Base-by-base conservation (phyloP, 129 eudicot species). In the Pulicaria dysenterica region DNA sequence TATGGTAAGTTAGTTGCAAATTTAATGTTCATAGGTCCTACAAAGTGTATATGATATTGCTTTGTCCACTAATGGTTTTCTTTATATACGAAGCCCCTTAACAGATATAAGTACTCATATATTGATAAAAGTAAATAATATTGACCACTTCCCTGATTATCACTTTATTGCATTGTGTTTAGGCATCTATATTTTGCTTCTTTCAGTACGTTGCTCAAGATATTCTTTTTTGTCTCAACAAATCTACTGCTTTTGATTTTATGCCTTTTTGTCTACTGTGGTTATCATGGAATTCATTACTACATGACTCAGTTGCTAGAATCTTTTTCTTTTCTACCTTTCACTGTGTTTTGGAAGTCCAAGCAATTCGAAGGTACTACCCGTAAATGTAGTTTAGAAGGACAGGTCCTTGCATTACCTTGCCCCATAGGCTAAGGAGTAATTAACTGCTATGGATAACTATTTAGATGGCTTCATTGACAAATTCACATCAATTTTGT, bases 1-100 rank as follows among this genome's bases (percentile, higher is more conserved):
- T 95, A 95, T 64, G 97, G 96, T 90, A 86, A 84, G 88, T 84
- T 84, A 4, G 60, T 24, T 80, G 62, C 77, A 71, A 69, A 54
- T 67, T 66, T 74, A 7, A 11, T 9, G 37, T 44, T 4, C 8
- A 31, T 7, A 31, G 45, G 24, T 63, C 42, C 31, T 36, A 48
- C 4, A 64, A 43, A 57, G 34, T 61, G 47, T 61, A 38, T 61
- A 47, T 5, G 51, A 38, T 12, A 13, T 42, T 62, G 46, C 64
- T 58, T 46, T 57, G n/a, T 48, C 50, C 50, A 54, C 17, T 46
- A 57, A 31, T 43, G 1, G 14, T 19, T 44, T 48, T 6, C 8
- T 56, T 45, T 63, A 45, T 45, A 38, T 13, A 54, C 31, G 58
- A 47, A 60, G 77, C 47, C 58, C 58, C 59, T 7, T 66, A 72